These are phyloP conservation scores for Emericellopsis atlantica DNA, from an alignment of 2,329 filamentous ascomycete species.

Conservation along the genomic window DNA sequence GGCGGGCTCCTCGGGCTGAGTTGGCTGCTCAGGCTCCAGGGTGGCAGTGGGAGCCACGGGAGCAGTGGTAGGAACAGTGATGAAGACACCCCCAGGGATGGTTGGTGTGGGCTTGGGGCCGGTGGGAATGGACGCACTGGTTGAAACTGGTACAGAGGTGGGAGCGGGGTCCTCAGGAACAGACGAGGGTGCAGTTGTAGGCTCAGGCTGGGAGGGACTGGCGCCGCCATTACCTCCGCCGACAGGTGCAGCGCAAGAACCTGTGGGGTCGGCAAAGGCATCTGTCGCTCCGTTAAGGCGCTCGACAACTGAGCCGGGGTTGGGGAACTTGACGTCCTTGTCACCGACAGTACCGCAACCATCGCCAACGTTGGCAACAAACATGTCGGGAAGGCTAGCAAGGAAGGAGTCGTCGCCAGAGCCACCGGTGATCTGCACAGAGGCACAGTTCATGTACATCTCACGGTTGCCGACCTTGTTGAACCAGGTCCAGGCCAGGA, in stretches of 20 bases:
- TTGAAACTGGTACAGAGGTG: constrained; percentile 4
- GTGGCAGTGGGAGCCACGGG: constrained; percentile 1
- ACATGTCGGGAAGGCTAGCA: constrained; percentile 55
- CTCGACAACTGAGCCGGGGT: constrained; percentile 45
- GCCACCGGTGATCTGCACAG: constrained; percentile 49
- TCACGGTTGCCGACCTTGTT: constrained; percentile 89
- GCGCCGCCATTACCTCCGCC: constrained; percentile 10
- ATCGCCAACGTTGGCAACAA: constrained; percentile 51
- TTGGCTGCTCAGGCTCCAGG: neutral
- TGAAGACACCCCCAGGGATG: constrained; percentile 26
- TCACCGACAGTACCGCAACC: constrained; percentile 37
- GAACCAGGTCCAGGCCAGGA: constrained; percentile 88
- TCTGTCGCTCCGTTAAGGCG: constrained; percentile 25
- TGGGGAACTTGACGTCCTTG: constrained; percentile 45
- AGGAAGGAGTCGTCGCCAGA: constrained; percentile 39
- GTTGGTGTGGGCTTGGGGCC: neutral
- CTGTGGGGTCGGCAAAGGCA: constrained; percentile 16
- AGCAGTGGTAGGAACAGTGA: constrained; percentile 12
- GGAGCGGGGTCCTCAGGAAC: constrained; percentile 8
- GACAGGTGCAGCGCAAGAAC: constrained; percentile 3
- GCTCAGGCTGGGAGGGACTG: neutral
- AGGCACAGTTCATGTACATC: constrained; percentile 95
- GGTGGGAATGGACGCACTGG: neutral
- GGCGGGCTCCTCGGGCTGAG: neutral
- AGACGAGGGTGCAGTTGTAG: constrained; percentile 1